Evolutionary conservation across 2,329 filamentous ascomycete genomes (phyloP), one percentile per base, ranked within the genome.

Genomic region (Lasiodiplodia theobromae): DNA sequence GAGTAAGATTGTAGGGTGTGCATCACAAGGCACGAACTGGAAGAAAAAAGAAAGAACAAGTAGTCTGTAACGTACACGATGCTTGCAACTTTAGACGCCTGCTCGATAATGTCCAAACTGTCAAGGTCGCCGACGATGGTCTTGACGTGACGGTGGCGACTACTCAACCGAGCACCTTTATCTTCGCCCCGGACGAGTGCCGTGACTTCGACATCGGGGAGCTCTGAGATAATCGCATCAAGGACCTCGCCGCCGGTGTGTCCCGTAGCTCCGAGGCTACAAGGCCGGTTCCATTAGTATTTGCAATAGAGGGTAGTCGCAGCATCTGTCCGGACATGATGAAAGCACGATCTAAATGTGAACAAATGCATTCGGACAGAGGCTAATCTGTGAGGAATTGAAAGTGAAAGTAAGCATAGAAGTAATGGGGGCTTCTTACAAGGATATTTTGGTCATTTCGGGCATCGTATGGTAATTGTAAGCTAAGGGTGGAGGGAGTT

Each of bases 201-300:
- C n/a, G 47, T 68, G 47, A 68, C n/a, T n/a, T n/a, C n/a, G n/a
- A n/a, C n/a, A n/a, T n/a, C n/a, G n/a, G n/a, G n/a, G n/a, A n/a
- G n/a, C n/a, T n/a, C n/a, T n/a, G n/a, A n/a, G n/a, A n/a, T n/a
- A n/a, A n/a, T n/a, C n/a, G n/a, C n/a, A n/a, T n/a, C n/a, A n/a
- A n/a, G n/a, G n/a, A n/a, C n/a, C n/a, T n/a, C n/a, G n/a, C n/a
- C n/a, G n/a, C n/a, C n/a, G n/a, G n/a, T n/a, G n/a, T 47, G 23
- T 34, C 67, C 58, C 7, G 58, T 68, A 14, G 37, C 58, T 54
- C 67, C 67, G 8, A 65, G 11, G 38, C 67, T 68, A 38, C 4
- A 11, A 44, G 3, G 2, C 14, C 11, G 10, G 16, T 57, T 14
- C 28, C 28, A 28, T 28, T 28, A 28, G 28, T 28, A 28, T 28